These are phyloP conservation scores for Penicillium occitanis DNA, from an alignment of 2,329 filamentous ascomycete species.

Conservation along the genomic window DNA sequence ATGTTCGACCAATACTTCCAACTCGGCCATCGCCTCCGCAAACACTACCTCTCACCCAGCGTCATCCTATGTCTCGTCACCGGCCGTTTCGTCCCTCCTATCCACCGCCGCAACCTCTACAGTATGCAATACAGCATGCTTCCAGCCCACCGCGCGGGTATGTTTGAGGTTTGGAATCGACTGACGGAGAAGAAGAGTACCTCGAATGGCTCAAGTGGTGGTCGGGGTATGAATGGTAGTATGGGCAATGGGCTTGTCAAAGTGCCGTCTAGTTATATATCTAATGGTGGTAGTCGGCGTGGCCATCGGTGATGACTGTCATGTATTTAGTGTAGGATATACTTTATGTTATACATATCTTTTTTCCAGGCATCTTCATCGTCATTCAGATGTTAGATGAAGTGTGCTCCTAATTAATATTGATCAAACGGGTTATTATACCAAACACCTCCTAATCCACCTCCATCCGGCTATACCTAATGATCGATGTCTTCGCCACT, in stretches of 20 bases:
- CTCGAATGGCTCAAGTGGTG: not conserved
- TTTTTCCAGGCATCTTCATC: not conserved
- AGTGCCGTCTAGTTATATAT: conserved; percentile 16
- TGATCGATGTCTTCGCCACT: too few relatives aligned
- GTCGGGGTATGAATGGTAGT: not conserved
- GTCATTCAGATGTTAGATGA: too few relatives aligned
- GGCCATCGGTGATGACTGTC: conserved; percentile 13
- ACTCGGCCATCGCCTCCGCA: conserved; percentile 84
- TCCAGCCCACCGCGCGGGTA: conserved; percentile 73
- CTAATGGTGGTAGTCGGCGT: conserved; percentile 17
- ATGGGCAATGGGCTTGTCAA: conserved; percentile 12
- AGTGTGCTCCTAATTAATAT: too few relatives aligned
- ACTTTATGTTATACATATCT: not conserved
- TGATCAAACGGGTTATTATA: too few relatives aligned
- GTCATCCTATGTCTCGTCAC: conserved; percentile 87
- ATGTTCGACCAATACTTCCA: conserved; percentile 99
- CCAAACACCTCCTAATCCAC: too few relatives aligned
- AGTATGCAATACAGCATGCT: conserved; percentile 98
- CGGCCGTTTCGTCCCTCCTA: conserved; percentile 89
- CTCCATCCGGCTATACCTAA: too few relatives aligned
- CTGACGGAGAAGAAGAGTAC: conserved; percentile 54
- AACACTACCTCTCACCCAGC: conserved; percentile 87
- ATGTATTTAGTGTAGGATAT: not conserved
- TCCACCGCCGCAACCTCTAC: conserved; percentile 91
- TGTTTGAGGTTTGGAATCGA: conserved; percentile 81